These are phyloP conservation scores for Trifolium dubium DNA, from an alignment of 306 rosid species.

Conservation along the genomic window DNA sequence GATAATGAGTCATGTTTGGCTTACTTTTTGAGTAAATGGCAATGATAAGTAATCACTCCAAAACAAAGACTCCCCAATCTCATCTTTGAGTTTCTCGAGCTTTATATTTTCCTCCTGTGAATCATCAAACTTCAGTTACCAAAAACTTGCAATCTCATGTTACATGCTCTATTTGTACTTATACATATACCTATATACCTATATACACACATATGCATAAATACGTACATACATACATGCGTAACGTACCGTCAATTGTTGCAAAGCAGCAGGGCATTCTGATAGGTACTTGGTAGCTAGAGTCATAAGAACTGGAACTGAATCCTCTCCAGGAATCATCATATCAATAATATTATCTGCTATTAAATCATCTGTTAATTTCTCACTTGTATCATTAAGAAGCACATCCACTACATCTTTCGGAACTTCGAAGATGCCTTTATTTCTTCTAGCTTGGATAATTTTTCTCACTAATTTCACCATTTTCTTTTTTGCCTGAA, in stretches of 20 bases:
- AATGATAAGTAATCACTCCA: constrained; percentile 89
- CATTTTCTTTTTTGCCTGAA: constrained; percentile 97
- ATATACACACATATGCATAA: too few relatives aligned
- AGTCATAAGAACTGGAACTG: constrained; percentile 93
- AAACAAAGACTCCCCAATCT: constrained; percentile 67
- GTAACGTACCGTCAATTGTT: constrained; percentile 67
- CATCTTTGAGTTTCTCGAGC: constrained; percentile 67
- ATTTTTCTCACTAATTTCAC: constrained; percentile 64
- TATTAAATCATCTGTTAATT: constrained; percentile 74
- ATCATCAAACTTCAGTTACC: constrained; percentile 28
- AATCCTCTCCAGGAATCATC: constrained; percentile 99
- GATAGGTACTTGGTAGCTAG: constrained; percentile 83
- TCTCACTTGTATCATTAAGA: constrained; percentile 73
- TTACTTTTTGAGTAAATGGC: constrained; percentile 88
- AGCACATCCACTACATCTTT: constrained; percentile 87
- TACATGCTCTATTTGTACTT: too few relatives aligned
- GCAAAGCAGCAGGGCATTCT: constrained; percentile 82
- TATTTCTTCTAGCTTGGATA: constrained; percentile 60
- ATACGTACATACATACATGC: background rate
- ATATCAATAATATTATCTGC: constrained; percentile 93
- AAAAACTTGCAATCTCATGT: background rate
- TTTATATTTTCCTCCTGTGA: constrained; percentile 83
- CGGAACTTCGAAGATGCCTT: constrained; percentile 52
- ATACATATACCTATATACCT: background rate
- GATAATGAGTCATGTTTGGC: constrained; percentile 23